Evolutionary conservation across 1,284 basidiomycete genomes (phyloP).

Genomic region (Melampsora americana): DNA sequence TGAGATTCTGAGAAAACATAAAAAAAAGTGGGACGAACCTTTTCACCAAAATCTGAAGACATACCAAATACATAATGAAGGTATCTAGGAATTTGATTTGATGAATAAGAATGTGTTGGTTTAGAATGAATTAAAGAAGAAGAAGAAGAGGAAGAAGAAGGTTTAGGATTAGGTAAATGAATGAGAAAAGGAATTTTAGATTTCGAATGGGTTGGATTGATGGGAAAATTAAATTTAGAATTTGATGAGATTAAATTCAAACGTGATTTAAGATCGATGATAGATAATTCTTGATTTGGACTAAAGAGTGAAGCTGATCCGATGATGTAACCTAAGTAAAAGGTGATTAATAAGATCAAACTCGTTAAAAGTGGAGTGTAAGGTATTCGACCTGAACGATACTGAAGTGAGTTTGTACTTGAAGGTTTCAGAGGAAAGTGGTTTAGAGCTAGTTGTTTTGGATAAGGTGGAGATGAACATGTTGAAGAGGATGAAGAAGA

Average conservation of each 20-base stretch:
- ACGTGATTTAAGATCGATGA: too few relatives aligned
- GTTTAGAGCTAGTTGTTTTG: constrained; percentile 3
- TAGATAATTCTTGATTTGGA: too few relatives aligned
- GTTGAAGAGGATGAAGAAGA: constrained; percentile 3
- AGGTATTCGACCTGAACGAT: constrained; percentile 8
- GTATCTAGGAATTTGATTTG: constrained; percentile 20
- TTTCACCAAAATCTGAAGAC: constrained; percentile 41
- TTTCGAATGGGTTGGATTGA: neutral
- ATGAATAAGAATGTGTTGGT: too few relatives aligned
- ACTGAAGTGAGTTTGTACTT: neutral
- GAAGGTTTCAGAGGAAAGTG: constrained; percentile 11
- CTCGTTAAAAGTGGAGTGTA: neutral
- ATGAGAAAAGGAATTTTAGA: constrained; percentile 25
- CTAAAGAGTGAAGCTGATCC: neutral
- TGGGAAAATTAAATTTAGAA: neutral
- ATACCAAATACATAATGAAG: constrained; percentile 42
- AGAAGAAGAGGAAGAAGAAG: too few relatives aligned
- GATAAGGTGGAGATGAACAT: constrained; percentile 14
- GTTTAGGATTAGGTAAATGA: neutral
- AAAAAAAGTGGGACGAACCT: too few relatives aligned
- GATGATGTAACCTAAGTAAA: constrained; percentile 25
- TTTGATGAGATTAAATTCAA: too few relatives aligned
- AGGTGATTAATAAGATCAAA: constrained; percentile 1
- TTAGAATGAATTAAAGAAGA: too few relatives aligned
- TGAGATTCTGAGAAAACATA: too few relatives aligned